These are phyloP conservation scores for Neofusicoccum sp. DNA, from an alignment of 2,329 filamentous ascomycete species.

Conservation along the genomic window DNA sequence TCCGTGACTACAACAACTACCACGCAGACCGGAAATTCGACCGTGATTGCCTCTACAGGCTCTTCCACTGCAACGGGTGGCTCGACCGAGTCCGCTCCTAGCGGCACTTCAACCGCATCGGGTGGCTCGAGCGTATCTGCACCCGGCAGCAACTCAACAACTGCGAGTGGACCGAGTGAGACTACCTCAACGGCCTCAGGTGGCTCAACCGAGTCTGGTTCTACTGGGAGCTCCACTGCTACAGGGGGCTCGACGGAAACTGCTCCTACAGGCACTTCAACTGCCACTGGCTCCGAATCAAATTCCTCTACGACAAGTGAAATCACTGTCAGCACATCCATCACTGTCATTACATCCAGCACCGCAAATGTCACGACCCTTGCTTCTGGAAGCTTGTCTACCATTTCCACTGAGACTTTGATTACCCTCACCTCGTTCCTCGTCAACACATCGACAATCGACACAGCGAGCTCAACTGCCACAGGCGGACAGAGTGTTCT, in stretches of 20 bases:
- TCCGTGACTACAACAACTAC: neutral
- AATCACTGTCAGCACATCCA: neutral
- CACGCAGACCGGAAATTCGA: neutral
- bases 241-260: neutral
- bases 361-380: neutral
- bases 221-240: neutral
- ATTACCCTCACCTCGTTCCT: neutral
- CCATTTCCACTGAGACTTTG: neutral
- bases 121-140: neutral
- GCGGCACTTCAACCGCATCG: neutral
- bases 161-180: neutral
- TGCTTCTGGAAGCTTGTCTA: neutral
- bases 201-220: neutral
- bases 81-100: neutral
- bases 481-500: constrained; percentile 12
- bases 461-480: constrained; percentile 15
- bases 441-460: constrained; percentile 12
- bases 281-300: constrained; percentile 10
- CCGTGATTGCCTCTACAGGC: neutral
- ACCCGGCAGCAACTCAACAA: neutral
- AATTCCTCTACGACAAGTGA: neutral
- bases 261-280: neutral
- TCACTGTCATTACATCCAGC: constrained; percentile 1
- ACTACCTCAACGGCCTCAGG: neutral
- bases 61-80: neutral